Percentiles rank a stretch among this genome's conserved stretches.
Evolutionary conservation across 257 asterid genomes (phyloP).

Genomic region (Cinchona pubescens): DNA sequence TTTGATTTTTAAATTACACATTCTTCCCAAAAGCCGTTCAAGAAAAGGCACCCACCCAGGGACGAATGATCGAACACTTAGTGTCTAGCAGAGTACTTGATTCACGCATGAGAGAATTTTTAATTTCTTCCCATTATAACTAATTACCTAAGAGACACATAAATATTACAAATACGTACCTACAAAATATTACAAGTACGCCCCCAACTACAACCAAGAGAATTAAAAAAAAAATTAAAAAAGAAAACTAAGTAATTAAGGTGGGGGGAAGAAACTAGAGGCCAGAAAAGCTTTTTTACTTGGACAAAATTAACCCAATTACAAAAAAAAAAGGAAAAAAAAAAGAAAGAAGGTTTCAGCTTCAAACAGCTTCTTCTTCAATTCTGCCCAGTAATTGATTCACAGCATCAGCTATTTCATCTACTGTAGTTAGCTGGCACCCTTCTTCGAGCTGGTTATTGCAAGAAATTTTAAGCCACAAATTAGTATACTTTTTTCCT

Average conservation of each 20-base stretch:
- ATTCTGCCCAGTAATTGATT: conserved; percentile 38
- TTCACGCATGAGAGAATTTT: conserved; percentile 26
- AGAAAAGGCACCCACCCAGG: not conserved
- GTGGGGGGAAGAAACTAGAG: not conserved
- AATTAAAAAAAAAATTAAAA: not conserved
- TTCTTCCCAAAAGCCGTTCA: not conserved
- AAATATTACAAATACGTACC: conserved; percentile 8
- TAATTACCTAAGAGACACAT: conserved; percentile 25
- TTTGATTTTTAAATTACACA: not conserved
- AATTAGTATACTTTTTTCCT: not conserved
- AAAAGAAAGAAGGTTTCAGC: conserved; percentile 16
- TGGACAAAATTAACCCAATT: conserved; percentile 9
- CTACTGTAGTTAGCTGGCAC: conserved; percentile 43
- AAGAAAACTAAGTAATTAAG: not conserved
- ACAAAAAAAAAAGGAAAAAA: no score
- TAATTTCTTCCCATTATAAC: conserved; percentile 19
- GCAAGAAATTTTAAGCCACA: not conserved
- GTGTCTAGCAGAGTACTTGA: conserved; percentile 6
- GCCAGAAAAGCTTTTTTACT: not conserved
- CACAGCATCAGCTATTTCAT: conserved; percentile 49
- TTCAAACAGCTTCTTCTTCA: conserved; percentile 34
- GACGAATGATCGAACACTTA: not conserved
- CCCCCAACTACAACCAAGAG: not conserved
- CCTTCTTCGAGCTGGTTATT: conserved; percentile 42
- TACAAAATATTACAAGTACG: conserved; percentile 8